Evolutionary conservation across 768 basidiomycete species (phyloP), one percentile per base, ranked within the genome.

Genomic region (Suillus subaureus): DNA sequence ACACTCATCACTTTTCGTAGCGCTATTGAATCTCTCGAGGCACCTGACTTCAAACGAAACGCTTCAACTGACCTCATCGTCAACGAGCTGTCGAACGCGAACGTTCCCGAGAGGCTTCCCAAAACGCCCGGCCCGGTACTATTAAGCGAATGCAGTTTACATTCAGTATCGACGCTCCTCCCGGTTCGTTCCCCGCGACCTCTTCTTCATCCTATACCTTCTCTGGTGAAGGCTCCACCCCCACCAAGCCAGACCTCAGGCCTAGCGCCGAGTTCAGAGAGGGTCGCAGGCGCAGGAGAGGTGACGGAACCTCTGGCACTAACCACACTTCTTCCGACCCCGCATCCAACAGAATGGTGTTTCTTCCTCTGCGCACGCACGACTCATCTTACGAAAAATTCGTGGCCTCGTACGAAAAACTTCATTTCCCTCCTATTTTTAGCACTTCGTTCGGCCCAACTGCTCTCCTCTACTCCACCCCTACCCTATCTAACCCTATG

Each of bases 131-230:
- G 64, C 87, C 89, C 7, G 91, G 90, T 15, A 89, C 84, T 60
- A 91, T 94, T 78, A 90, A 92, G 69, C 87, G 92, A 54, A 93
- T 94, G 92, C 93, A 94, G 70, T 94, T 93, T 79, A 94, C 92
- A 1, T 94, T 94, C 77, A 89, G 90, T 70, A 83, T 94, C 69
- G 92, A 94, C 77, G 87, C 89, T 65, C 89, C 89, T 18, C 54
- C 54, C 2, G 54, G 54, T 21, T 55, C 54, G 2, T 55, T 55
- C 21, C 33, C 54, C 1, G 54, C 54, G 6, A 35, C 52, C 4
- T 55, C 54, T 0, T 65, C 65, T 16, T 65, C 61, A 57, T 40
- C 66, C 56, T 39, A 65, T 62, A 61, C 54, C 21, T 55, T 55
- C 21, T 55, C 54, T 12, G 54, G 54, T 5, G 54, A 55, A 33